These are phyloP conservation scores for Glycine tomentella DNA, from an alignment of 306 rosid species.

Conservation along the genomic window DNA sequence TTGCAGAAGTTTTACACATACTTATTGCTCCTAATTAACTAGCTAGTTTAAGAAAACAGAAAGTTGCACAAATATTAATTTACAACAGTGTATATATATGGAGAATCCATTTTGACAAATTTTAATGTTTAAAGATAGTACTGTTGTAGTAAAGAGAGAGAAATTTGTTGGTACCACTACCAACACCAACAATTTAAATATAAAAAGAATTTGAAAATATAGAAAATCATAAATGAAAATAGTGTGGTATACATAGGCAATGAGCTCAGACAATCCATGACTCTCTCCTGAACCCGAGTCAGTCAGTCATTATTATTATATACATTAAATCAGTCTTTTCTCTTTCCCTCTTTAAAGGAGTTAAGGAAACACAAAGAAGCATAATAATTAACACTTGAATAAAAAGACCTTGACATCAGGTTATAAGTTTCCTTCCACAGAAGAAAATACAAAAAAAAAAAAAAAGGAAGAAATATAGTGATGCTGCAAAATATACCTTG, in stretches of 20 bases:
- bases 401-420: background rate
- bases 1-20: background rate
- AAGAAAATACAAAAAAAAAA: background rate
- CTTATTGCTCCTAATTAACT: background rate
- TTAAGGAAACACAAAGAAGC: background rate
- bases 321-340: background rate
- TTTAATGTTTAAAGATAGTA: background rate
- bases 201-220: background rate
- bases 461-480: too few species aligned
- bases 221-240: background rate
- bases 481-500: conserved; percentile 44
- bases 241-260: background rate
- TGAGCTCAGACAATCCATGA: background rate
- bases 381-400: background rate
- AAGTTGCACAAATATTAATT: background rate
- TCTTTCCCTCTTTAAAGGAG: background rate
- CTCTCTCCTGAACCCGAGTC: background rate
- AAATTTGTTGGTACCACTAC: background rate
- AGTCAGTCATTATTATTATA: background rate
- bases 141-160: background rate
- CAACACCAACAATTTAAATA: background rate
- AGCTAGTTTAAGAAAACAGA: background rate
- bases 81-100: background rate
- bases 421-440: background rate
- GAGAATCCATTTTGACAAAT: conserved; percentile 1